Evolutionary conservation across 805 yeast genomes (phyloP), one percentile per base, ranked within the genome.

Genomic region (Candida hungchunana): DNA sequence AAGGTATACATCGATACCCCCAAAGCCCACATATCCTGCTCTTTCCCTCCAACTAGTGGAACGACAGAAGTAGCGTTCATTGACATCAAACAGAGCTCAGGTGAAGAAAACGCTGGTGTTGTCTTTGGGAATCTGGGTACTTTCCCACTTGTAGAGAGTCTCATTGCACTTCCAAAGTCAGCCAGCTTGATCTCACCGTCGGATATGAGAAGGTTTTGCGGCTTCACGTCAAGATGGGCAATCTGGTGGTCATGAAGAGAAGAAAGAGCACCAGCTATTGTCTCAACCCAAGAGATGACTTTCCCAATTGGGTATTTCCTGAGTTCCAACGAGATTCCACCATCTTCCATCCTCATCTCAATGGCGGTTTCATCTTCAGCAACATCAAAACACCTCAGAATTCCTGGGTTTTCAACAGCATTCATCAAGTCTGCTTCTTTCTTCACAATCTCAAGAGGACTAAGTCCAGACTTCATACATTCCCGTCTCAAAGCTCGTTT

Each of bases 61-160:
- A 12, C 20, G 6, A n/a, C 29, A 17, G 32, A 13, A 6, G 14
- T 18, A 9, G 36, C 27, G 18, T 21, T 19, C 34, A 33, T 24
- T 7, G 33, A 15, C 19, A 25, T 27, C 4, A n/a, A 25, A 18
- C 43, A 39, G 8, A 34, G 26, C 22, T 42, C 46, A 12, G 46
- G 46, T 6, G 46, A 23, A 10, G 42, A 6, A 15, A 42, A 42
- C 5, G 43, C 43, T 12, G 46, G 46, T 9, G 43, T 38, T 7
- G 17, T 19, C 10, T 24, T 18, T 11, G 36, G 41, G 16, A 10
- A 23, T 17, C 12, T 21, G n/a, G 35, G 23, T 6, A 36, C 24
- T 19, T 18, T 26, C 1, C 36, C 41, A 3, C 14, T 18, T 3
- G 16, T 10, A 4, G 29, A 14, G 6, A 15, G 9, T 5, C 11